Evolutionary conservation across 805 yeast species (phyloP).

Genomic region (Candida tallmaniae): DNA sequence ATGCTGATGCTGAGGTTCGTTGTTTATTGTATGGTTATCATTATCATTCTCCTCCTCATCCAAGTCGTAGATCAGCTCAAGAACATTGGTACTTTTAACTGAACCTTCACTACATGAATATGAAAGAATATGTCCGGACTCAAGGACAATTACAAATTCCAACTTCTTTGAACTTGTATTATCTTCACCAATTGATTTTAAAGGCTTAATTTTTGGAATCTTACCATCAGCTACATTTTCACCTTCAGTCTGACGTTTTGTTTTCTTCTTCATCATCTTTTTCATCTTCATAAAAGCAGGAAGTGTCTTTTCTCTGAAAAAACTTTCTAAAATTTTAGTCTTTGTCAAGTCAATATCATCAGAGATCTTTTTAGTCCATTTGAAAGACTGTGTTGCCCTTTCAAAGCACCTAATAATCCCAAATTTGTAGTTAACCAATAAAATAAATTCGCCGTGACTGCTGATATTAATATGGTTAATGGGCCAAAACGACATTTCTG

Average conservation of each 20-base stretch:
- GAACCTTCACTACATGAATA: slow-evolving; percentile 49
- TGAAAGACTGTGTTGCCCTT: slow-evolving; percentile 47
- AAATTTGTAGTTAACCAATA: slow-evolving; percentile 46
- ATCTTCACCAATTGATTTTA: slow-evolving; percentile 4
- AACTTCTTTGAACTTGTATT: slow-evolving; percentile 14
- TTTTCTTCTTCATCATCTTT: slow-evolving; percentile 14
- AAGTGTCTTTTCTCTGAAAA: slow-evolving; percentile 53
- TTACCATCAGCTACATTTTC: slow-evolving; percentile 32
- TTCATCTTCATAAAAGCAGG: slow-evolving; percentile 41
- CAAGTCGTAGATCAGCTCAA: slow-evolving; percentile 13
- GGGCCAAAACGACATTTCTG: slow-evolving; percentile 50
- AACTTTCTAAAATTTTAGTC: slow-evolving; percentile 47
- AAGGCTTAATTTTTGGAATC: slow-evolving; percentile 18
- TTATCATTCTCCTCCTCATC: background rate
- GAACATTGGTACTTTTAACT: slow-evolving; percentile 20
- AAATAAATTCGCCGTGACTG: slow-evolving; percentile 54
- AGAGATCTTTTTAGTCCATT: slow-evolving; percentile 45
- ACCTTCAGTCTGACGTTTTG: slow-evolving; percentile 31
- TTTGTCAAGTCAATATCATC: slow-evolving; percentile 15
- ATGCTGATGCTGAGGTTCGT: no score
- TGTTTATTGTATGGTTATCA: slow-evolving; percentile 1
- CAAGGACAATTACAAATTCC: slow-evolving; percentile 51
- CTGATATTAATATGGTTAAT: slow-evolving; percentile 54
- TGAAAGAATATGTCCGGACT: slow-evolving; percentile 46
- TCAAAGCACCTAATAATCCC: slow-evolving; percentile 61